Evolutionary conservation across 2,329 filamentous ascomycete genomes (phyloP), one percentile per base, ranked within the genome.

Genomic region (Botrytis galanthina): DNA sequence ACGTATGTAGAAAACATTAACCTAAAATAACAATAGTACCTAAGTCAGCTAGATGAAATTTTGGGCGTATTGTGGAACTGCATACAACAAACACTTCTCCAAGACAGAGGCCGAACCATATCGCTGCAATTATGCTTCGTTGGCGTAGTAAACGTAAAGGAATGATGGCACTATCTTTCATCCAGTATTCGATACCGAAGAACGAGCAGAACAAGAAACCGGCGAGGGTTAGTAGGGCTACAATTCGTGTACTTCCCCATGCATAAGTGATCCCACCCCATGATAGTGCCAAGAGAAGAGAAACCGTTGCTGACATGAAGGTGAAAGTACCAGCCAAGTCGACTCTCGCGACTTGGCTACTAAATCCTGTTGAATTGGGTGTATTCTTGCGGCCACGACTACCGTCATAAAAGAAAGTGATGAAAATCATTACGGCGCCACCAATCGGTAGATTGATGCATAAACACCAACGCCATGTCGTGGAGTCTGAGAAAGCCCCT

Each of bases 231-330:
- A 61, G 20, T n/a, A 83, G 75, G 10, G 74, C 80, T 62, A 83
- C 80, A 73, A 83, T 80, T 62, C 44, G 64, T 66, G 74, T 64
- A 22, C 73, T 48, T n/a, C 57, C 63, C 77, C 77, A 77, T 22
- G 72, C 29, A 69, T 78, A 72, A 0, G 80, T 81, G 9, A 79
- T 76, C 18, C 85, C 85, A 71, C 84, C 85, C 76, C 76, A 78
- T 61, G 83, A 74, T 9, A 77, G 54, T 4, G 74, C 75, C 35
- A 77, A 63, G 12, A 73, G 83, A 3, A 85, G 77, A 68, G 80
- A 83, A 18, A 76, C 48, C 2, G 59, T 61, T 39, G 59, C 59
- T 61, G 59, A 39, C 4, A n/a, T 61, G 59, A 61, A 61, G 20
- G 32, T 39, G 35, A 61, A n/a, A 39, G 35, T n/a, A 61, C 35